Evolutionary conservation across 129 eudicot genomes (phyloP), one percentile per base, ranked within the genome.

Genomic region (Apium graveolens): DNA sequence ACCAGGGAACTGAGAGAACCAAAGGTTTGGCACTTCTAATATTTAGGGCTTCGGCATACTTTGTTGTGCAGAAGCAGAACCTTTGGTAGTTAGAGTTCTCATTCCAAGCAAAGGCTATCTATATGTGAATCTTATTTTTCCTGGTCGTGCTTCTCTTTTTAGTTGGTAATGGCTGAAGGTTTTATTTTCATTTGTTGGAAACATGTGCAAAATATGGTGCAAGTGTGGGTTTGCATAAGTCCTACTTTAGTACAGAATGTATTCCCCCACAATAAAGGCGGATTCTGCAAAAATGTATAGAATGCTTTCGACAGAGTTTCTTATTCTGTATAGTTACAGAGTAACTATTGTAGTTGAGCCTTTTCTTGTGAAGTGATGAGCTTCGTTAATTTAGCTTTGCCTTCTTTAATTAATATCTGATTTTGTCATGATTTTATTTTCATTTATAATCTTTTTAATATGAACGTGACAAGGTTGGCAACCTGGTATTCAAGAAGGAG

Each of bases 401-500:
- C 51, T 75, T 35, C 37, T 48, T 18, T 69, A 31, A 0, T 27
- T 71, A 2, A 2, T 16, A 60, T 42, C 70, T 72, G 20, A 2
- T 62, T 73, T 31, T 24, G 4, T 7, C 5, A 17, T 17, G 3
- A n/a, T n/a, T n/a, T 3, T 35, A 35, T 29, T 27, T 70, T 1
- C 14, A 2, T 75, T 35, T 70, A 29, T 26, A 39, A 73, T 78
- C 37, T 79, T 55, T 72, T 45, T 51, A 11, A 39, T 39, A 44
- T 78, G 41, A 72, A 77, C 38, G 44, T 55, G 32, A 79, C 46
- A 70, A 94, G 98, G 97, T 80, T 93, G 97, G 98, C 97, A 94
- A 87, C 84, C 82, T 83, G 97, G 97, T 63, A 85, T 91, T 77
- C 90, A 88, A 90, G 93, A 79, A 81, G 83, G 82, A 71, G 92